Evolutionary conservation across 257 asterid species (phyloP).

Genomic region (Solanum piurae): DNA sequence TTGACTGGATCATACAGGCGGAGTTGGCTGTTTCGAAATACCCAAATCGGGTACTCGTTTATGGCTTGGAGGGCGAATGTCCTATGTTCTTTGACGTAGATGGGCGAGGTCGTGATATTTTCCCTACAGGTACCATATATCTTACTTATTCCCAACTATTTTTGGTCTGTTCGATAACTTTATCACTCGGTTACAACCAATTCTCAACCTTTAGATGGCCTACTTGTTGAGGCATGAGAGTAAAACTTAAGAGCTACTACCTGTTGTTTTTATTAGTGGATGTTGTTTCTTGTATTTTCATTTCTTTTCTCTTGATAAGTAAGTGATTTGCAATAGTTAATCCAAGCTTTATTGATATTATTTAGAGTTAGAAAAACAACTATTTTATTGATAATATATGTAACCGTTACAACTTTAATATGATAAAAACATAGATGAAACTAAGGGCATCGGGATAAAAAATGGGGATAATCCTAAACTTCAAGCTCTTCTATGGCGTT

Average conservation of each 20-base stretch:
- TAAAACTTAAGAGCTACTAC: background rate
- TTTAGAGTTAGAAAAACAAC: background rate
- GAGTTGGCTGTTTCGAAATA: conserved; percentile 67
- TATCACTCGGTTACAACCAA: background rate
- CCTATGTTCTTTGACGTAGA: conserved; percentile 80
- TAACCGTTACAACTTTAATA: background rate
- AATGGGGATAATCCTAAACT: background rate
- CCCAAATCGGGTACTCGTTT: conserved; percentile 85
- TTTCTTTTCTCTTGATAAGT: background rate
- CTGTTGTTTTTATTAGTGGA: background rate
- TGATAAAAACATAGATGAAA: background rate
- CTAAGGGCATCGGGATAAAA: background rate
- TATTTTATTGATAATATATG: background rate
- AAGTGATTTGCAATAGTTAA: background rate
- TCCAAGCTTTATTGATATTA: background rate
- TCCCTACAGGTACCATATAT: conserved; percentile 65
- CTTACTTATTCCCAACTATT: background rate
- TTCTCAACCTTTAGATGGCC: background rate
- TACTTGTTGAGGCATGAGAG: background rate
- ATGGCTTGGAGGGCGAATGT: conserved; percentile 74
- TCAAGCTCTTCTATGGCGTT: background rate
- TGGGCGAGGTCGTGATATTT: conserved; percentile 83
- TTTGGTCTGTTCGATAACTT: background rate
- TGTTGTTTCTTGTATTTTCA: background rate
- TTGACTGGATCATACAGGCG: conserved; percentile 29